Evolutionary conservation across 441 rosid species (phyloP).

Genomic region (Croton setiger): DNA sequence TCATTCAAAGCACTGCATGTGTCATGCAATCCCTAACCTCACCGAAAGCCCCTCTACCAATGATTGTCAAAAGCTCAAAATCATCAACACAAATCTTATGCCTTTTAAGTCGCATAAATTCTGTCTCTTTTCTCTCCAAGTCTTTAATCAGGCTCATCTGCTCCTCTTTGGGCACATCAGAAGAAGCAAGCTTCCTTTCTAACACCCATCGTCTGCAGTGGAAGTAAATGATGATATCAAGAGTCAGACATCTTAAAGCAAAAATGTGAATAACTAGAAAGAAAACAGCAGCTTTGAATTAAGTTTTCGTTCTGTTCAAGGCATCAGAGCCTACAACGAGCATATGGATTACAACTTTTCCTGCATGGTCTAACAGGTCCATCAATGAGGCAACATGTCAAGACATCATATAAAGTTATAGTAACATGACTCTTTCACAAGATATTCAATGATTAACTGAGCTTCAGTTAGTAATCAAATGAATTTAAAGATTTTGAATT

Average conservation of each 20-base stretch:
- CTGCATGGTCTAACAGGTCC: background rate
- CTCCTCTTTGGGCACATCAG: slow-evolving; percentile 87
- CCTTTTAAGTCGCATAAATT: slow-evolving; percentile 92
- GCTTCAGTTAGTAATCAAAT: background rate
- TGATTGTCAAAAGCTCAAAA: slow-evolving; percentile 89
- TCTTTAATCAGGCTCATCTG: slow-evolving; percentile 83
- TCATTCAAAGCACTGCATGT: slow-evolving; percentile 5
- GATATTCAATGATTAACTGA: slow-evolving; percentile 2
- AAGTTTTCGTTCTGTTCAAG: slow-evolving; percentile 7
- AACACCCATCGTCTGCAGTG: slow-evolving; percentile 76
- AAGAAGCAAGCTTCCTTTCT: slow-evolving; percentile 83
- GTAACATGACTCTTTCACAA: background rate
- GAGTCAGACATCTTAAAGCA: slow-evolving; percentile 9
- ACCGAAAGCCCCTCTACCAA: slow-evolving; percentile 95
- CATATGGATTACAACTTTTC: background rate
- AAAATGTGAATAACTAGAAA: background rate
- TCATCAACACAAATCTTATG: slow-evolving; percentile 88
- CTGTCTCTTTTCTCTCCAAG: slow-evolving; percentile 91
- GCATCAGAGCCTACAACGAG: background rate
- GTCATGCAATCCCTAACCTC: slow-evolving; percentile 56
- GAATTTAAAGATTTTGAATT: too few species aligned
- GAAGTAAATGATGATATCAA: slow-evolving; percentile 25
- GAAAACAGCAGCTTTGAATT: slow-evolving; percentile 2
- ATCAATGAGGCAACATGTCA: background rate
- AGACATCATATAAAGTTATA: background rate